Conservation (phyloP, 345 rosid genomes). For the Pugionium dolabratum region DNA sequence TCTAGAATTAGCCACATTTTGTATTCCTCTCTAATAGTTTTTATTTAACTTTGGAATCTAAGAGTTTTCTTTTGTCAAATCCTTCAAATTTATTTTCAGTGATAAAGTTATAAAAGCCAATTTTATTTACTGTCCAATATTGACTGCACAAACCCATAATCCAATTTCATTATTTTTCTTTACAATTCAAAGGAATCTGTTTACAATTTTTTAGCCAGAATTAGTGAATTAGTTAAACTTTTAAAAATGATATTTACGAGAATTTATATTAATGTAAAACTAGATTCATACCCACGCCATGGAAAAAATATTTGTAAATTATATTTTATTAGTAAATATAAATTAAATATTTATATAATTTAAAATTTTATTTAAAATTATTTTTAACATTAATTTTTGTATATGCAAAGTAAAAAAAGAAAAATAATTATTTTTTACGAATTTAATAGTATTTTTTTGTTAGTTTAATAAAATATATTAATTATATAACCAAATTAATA, state of each 20-base stretch:
- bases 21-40: not conserved
- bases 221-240: not conserved
- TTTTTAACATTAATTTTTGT: no score
- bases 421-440: no score
- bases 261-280: not conserved
- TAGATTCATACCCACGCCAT: no score
- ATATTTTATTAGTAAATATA: no score
- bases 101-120: not conserved
- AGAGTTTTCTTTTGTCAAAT: slow-evolving; percentile 5
- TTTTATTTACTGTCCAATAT: not conserved
- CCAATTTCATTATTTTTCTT: not conserved
- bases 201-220: not conserved
- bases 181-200: not conserved
- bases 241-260: not conserved
- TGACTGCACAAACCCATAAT: not conserved
- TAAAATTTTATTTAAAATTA: no score
- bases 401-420: no score
- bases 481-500: no score
- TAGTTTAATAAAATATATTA: no score
- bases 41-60: slow-evolving; percentile 1
- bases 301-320: no score
- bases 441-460: no score
- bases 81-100: slow-evolving; percentile 5
- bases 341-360: no score
- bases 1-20: slow-evolving; percentile 26